Evolutionary conservation across 257 asterid genomes (phyloP).

Genomic region (Coffea eugenioides): DNA sequence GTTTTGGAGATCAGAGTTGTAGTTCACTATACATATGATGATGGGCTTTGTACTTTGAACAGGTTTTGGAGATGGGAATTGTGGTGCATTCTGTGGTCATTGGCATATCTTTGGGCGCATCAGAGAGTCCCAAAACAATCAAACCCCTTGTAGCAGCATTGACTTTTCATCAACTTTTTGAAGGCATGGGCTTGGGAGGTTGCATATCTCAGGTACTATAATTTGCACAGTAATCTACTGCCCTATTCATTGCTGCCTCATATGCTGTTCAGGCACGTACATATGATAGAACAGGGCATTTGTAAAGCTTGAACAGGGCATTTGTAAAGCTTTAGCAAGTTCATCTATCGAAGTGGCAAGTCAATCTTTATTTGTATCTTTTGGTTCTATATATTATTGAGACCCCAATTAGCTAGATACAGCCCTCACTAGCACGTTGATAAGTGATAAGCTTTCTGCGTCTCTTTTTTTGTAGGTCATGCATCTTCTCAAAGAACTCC

Average conservation of each 20-base stretch:
- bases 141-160: constrained; percentile 34
- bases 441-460: too few relatives aligned
- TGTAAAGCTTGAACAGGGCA: too few relatives aligned
- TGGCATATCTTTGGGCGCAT: constrained; percentile 32
- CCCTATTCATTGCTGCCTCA: background rate
- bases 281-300: too few relatives aligned
- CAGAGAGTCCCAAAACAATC: constrained; percentile 27
- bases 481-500: too few relatives aligned
- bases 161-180: constrained; percentile 36
- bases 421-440: too few relatives aligned
- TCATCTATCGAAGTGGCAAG: background rate
- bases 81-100: constrained; percentile 33
- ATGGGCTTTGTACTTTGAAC: background rate
- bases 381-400: too few relatives aligned
- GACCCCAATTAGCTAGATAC: too few relatives aligned
- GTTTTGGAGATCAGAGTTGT: too few relatives aligned
- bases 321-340: background rate
- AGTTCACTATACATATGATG: background rate
- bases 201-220: constrained; percentile 35
- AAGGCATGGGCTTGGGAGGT: constrained; percentile 46
- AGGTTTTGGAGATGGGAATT: constrained; percentile 37
- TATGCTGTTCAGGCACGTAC: background rate
- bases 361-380: too few relatives aligned
- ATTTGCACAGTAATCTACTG: background rate
- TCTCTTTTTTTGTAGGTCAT: too few relatives aligned